A percentile compares a stretch with the other conserved stretches of the same genome.
Evolutionary conservation across 768 basidiomycete species (phyloP).

Genomic region (Amanita pallidorosea): DNA sequence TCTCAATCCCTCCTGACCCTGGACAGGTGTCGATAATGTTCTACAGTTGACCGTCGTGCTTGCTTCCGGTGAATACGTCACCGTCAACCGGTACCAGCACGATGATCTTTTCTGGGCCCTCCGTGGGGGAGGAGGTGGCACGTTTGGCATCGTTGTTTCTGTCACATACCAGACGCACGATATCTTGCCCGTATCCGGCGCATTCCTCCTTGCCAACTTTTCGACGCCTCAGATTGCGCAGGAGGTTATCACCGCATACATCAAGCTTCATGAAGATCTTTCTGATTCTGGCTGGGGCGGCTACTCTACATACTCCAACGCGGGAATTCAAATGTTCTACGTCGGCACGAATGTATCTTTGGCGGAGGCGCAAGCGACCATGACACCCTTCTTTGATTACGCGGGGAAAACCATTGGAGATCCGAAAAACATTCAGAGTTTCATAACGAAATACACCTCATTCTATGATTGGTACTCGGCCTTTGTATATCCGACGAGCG

Average conservation of each 20-base stretch:
- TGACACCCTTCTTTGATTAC: not conserved
- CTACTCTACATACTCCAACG: slow-evolving; percentile 14
- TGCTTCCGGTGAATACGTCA: slow-evolving; percentile 27
- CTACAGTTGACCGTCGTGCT: slow-evolving; percentile 34
- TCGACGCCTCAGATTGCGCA: slow-evolving; percentile 17
- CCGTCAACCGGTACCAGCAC: slow-evolving; percentile 28
- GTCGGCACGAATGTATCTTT: not conserved
- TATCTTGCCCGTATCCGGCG: slow-evolving; percentile 18
- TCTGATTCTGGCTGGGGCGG: slow-evolving; percentile 37
- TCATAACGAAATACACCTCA: slow-evolving; percentile 12
- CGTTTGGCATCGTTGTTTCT: slow-evolving; percentile 35
- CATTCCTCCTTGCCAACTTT: slow-evolving; percentile 18
- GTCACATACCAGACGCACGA: slow-evolving; percentile 36
- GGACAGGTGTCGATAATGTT: slow-evolving; percentile 34
- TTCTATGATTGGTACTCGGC: slow-evolving; percentile 15
- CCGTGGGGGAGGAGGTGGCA: slow-evolving; percentile 18
- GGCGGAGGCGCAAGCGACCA: not conserved
- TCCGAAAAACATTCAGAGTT: not conserved
- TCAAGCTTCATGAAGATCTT: slow-evolving; percentile 23
- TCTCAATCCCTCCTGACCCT: not conserved
- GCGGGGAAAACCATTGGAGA: not conserved
- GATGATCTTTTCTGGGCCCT: slow-evolving; percentile 40
- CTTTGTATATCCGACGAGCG: not conserved
- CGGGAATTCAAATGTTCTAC: not conserved
- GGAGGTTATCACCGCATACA: slow-evolving; percentile 22